Conservation (phyloP, 2,329 filamentous ascomycete genomes). For the Ramularia endophylla region DNA sequence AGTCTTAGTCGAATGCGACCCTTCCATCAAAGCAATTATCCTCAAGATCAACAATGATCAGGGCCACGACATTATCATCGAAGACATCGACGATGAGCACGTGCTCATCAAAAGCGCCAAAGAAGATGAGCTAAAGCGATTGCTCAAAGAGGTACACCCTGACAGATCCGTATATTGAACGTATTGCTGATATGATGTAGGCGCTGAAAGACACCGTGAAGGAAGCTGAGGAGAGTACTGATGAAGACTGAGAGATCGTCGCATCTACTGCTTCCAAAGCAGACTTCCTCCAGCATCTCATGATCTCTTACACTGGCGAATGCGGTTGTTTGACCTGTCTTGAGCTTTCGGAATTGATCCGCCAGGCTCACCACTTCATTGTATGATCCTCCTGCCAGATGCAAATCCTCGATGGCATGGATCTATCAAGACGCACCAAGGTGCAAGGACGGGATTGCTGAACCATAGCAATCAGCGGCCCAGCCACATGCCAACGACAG, state of each 20-base stretch:
- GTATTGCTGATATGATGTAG: constrained; percentile 17
- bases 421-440: too few species aligned
- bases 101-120: constrained; percentile 70
- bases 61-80: constrained; percentile 68
- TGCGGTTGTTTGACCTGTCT: too few species aligned
- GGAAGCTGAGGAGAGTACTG: constrained; percentile 32
- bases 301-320: constrained; percentile 15
- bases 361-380: too few species aligned
- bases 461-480: too few species aligned
- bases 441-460: too few species aligned
- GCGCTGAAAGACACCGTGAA: constrained; percentile 33
- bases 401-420: too few species aligned
- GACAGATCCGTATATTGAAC: neutral
- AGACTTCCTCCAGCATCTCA: neutral
- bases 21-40: constrained; percentile 83
- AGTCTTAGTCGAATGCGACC: constrained; percentile 73
- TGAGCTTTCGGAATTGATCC: too few species aligned
- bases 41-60: constrained; percentile 63
- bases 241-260: constrained; percentile 26
- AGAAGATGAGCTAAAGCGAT: constrained; percentile 59
- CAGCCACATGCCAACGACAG: too few species aligned
- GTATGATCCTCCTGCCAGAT: too few species aligned
- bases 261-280: neutral
- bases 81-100: constrained; percentile 72
- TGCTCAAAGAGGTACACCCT: constrained; percentile 57